Percentiles rank a stretch among this genome's conserved stretches.
Evolutionary conservation across 2,329 filamentous ascomycete genomes (phyloP).

Genomic region (Leptographium flavum): DNA sequence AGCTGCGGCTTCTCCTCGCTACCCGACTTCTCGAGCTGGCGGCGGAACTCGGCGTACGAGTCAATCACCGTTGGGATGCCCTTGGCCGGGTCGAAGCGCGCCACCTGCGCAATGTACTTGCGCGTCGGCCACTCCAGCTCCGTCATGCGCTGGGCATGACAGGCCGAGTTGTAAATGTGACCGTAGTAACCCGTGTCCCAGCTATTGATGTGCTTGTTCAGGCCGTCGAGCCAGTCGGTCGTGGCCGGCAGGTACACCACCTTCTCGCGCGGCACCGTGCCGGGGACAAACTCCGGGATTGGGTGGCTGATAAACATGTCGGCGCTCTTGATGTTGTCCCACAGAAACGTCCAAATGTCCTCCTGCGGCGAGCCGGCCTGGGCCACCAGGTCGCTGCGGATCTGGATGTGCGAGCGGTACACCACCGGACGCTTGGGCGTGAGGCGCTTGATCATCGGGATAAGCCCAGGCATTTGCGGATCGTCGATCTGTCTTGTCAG

Average conservation of each 20-base stretch:
- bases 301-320: conserved; percentile 77
- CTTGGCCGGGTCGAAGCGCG: conserved; percentile 73
- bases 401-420: conserved; percentile 73
- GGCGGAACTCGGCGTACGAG: conserved; percentile 59
- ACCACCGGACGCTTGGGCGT: conserved; percentile 64
- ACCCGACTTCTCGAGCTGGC: conserved; percentile 38
- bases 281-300: conserved; percentile 60
- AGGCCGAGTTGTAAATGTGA: conserved; percentile 54
- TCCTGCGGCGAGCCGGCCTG: conserved; percentile 50
- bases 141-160: conserved; percentile 44
- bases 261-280: conserved; percentile 46
- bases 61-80: conserved; percentile 67
- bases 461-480: conserved; percentile 70
- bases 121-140: conserved; percentile 43
- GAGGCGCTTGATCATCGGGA: conserved; percentile 56
- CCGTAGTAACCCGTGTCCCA: conserved; percentile 64
- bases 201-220: conserved; percentile 59
- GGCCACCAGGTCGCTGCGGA: conserved; percentile 58
- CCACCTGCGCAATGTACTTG: conserved; percentile 67
- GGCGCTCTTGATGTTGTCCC: conserved; percentile 53
- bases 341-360: conserved; percentile 63
- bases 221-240: conserved; percentile 71
- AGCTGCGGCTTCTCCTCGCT: conserved; percentile 50
- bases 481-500: conserved; percentile 48
- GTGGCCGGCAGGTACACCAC: conserved; percentile 68